phyloP scores from a whole-genome alignment of 2,329 filamentous ascomycete species.

The Macrophomina tecta region DNA sequence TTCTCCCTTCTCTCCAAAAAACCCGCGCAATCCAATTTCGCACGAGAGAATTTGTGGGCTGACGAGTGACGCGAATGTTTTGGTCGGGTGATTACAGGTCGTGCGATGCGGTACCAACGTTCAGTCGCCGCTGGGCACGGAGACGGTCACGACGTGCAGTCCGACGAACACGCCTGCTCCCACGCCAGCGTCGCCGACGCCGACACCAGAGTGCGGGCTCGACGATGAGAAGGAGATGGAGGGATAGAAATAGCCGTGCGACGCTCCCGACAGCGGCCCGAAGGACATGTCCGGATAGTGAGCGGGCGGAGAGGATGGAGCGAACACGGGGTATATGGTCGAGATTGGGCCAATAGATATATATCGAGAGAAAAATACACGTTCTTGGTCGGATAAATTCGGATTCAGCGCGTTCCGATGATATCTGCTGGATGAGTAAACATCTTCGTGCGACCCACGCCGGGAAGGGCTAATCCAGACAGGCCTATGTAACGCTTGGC shows the following conservation, averaged over 20 bases:
- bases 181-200: not conserved
- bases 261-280: not conserved
- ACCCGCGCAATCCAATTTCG: too few species aligned
- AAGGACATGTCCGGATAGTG: not conserved
- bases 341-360: not conserved
- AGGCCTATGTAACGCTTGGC: too few species aligned
- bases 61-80: not conserved
- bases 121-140: conserved; percentile 16
- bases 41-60: not conserved
- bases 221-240: not conserved
- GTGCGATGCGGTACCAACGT: conserved; percentile 12
- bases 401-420: not conserved
- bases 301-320: not conserved
- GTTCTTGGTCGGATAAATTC: not conserved
- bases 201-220: not conserved
- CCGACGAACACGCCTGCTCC: not conserved
- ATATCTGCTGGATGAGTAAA: not conserved
- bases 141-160: conserved; percentile 16
- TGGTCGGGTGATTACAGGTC: not conserved
- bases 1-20: too few species aligned
- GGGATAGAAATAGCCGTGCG: too few species aligned
- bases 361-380: conserved; percentile 5
- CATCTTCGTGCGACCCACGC: too few species aligned
- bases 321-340: too few species aligned
- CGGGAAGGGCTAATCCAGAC: too few species aligned